phyloP scores from a whole-genome alignment of 805 yeast genomes.

The Metschnikowia matae region DNA sequence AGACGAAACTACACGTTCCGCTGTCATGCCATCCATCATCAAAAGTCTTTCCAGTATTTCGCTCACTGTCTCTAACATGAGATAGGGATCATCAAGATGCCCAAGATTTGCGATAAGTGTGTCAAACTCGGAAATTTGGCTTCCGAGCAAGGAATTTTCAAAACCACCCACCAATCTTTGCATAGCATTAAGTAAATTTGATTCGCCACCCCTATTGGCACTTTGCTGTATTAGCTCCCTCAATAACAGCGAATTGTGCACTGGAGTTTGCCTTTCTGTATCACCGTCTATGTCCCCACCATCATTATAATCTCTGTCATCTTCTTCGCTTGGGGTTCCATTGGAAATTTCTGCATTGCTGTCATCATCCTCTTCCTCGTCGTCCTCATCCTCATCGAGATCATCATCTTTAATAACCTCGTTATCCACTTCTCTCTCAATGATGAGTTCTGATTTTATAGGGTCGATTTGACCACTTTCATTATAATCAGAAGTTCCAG shows the following conservation, averaged over 20 bases:
- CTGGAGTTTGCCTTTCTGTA: not conserved
- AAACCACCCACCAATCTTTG: slow-evolving; percentile 34
- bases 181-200: slow-evolving; percentile 29
- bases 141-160: slow-evolving; percentile 16
- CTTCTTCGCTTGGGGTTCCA: slow-evolving; percentile 10
- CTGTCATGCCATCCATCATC: slow-evolving; percentile 62
- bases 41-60: slow-evolving; percentile 61
- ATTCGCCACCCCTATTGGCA: not conserved
- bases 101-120: slow-evolving; percentile 35
- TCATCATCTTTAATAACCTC: not conserved
- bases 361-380: slow-evolving; percentile 2
- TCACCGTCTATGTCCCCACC: slow-evolving; percentile 4
- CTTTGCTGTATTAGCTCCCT: slow-evolving; percentile 11
- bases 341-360: not conserved
- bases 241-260: slow-evolving; percentile 1
- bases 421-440: not conserved
- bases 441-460: not conserved
- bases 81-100: slow-evolving; percentile 52
- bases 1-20: slow-evolving; percentile 63
- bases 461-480: not conserved
- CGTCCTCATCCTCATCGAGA: not conserved
- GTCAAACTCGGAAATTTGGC: slow-evolving; percentile 26
- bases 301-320: slow-evolving; percentile 11
- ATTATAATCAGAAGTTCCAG: not conserved
- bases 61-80: slow-evolving; percentile 59